Evolutionary conservation across 352 stramenopile genomes (phyloP).

Genomic region (Phytophthora pini): DNA sequence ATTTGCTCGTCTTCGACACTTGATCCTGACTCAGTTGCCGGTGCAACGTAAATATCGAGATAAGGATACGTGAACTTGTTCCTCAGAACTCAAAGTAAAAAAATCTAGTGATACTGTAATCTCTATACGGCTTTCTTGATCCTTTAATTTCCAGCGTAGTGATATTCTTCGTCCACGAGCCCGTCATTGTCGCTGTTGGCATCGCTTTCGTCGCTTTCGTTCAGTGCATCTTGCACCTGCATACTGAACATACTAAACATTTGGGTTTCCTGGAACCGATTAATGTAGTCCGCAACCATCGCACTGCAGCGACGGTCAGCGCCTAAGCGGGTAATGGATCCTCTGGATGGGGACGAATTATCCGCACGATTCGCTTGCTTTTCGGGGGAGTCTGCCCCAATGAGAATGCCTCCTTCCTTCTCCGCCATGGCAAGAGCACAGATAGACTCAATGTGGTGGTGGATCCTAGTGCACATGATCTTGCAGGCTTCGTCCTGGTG

Average conservation of each 20-base stretch:
- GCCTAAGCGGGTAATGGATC: constrained; percentile 26
- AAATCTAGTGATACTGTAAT: background rate
- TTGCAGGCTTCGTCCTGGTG: constrained; percentile 79
- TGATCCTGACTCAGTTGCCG: too few species aligned
- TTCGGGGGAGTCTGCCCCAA: constrained; percentile 22
- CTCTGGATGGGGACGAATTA: constrained; percentile 11
- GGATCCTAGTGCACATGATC: constrained; percentile 68
- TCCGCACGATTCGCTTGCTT: background rate
- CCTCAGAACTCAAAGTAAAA: too few species aligned
- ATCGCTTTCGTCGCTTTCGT: constrained; percentile 38
- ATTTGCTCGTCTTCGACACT: too few species aligned
- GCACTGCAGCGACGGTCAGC: constrained; percentile 48
- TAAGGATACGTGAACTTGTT: too few species aligned
- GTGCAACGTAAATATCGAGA: too few species aligned
- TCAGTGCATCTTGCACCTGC: constrained; percentile 43
- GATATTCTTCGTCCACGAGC: constrained; percentile 33
- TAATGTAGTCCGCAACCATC: constrained; percentile 65
- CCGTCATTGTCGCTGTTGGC: constrained; percentile 37
- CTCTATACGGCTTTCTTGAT: constrained; percentile 4
- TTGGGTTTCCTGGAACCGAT: constrained; percentile 76
- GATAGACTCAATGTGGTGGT: constrained; percentile 67
- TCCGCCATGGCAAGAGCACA: constrained; percentile 57
- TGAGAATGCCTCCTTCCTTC: constrained; percentile 23
- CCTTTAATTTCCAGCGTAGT: constrained; percentile 12
- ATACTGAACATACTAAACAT: constrained; percentile 85